Base-by-base conservation (phyloP, 331 rosid species). In the Spiraea crenata region DNA sequence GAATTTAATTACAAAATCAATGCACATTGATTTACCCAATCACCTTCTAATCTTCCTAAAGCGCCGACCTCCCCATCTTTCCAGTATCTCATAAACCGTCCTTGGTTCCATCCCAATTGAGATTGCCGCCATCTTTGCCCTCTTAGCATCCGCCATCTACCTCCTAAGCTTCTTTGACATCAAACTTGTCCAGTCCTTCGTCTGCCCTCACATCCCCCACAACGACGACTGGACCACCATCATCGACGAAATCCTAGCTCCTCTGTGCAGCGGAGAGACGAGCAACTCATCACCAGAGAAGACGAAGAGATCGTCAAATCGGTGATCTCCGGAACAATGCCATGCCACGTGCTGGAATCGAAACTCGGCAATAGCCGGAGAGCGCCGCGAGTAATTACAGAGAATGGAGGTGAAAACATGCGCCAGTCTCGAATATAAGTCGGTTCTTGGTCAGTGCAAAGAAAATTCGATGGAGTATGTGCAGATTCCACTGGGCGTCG, bases 401-500 rank as follows among this genome's bases (percentile, higher is more conserved):
- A 81, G 77, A 9, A 3, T 54, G 3, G 17, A 64, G 5, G 96
- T 83, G 12, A 55, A 86, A 15, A 87, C 96, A 0, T 20, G 82
- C 2, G 87, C 82, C 42, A 88, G 88, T 19, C 82, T 84, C 59
- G 90, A 89, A 20, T 89, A 84, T 51, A 84, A 75, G 3, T 77
- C 92, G 2, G 81, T 89, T 5, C 39, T 86, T 37, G 90, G 92
- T 5, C 95, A 89, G 85, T 89, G 95, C 79, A 86, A 92, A 13
- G 95, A 89, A 81, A 81, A 83, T 86, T 88, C 92, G 8, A 70
- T 89, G 2, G 95, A 92, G 4, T 89, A 72, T 20, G 76, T 89
- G 4, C 95, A 89, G 77, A 67, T 89, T 40, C 92, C 95, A 16
- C 88, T 89, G 14, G 95, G 95, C 1, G 82, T 89, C 6, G 92